Evolutionary conservation across 2,329 filamentous ascomycete species (phyloP), one percentile per base, ranked within the genome.

Genomic region (Mollisiaceae sp.): DNA sequence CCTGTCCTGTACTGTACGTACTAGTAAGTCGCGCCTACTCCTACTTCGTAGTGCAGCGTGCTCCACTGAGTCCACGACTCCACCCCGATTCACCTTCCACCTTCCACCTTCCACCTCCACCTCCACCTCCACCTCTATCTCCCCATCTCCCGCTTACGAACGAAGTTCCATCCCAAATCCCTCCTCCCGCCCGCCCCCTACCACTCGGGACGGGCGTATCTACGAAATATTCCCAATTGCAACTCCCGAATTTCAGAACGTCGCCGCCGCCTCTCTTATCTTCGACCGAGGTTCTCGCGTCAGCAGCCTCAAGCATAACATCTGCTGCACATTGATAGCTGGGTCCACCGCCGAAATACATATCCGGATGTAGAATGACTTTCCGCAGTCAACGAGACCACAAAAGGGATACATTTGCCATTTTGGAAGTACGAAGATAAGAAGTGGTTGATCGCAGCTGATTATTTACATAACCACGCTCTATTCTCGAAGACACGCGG

Each of bases 231-330:
- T 32, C 24, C 47, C 47, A 32, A 18, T 52, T 2, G 8, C 9
- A 4, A 47, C 15, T 22, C 3, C 4, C 20, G 22, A 27, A 12
- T 15, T 27, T 52, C 47, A 2, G 11, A 24, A 52, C 20, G 20
- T 45, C 38, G 38, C 18, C 35, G 47, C 41, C 56, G 56, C 32
- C 9, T 47, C 32, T 35, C 57, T 59, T 59, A 47, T 59, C 57
- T 32, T 59, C 57, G 57, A 20, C 20, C 39, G 27, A 59, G 14
- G 38, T 32, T 59, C 38, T 59, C 27, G 32, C 57, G n/a, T 58
- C 50, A 55, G 54, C 50, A 55, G 54, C 32, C 38, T 45, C 57
- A 45, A 45, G 24, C 20, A 24, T 27, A 18, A 14, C 38, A 9
- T 47, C 20, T 27, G 47, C 27, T 32, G 27, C 27, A 32, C 47